Conservation (phyloP, 2,329 filamentous ascomycete species). For the Pestalotiopsis sp. region DNA sequence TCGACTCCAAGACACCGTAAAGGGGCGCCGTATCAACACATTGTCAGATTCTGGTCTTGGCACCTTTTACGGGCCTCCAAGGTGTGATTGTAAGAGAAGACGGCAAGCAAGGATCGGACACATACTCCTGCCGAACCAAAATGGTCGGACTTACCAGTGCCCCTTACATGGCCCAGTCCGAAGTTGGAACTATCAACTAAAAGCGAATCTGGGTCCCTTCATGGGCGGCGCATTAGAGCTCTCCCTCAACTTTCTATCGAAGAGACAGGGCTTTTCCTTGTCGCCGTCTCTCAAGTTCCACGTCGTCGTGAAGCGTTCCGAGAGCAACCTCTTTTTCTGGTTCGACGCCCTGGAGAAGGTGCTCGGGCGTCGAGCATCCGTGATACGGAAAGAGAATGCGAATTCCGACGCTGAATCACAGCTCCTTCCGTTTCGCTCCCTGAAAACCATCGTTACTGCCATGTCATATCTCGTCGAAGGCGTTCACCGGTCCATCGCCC, state of each 20-base stretch:
- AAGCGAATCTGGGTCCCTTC: not conserved
- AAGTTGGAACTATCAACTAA: not conserved
- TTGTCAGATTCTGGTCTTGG: not conserved
- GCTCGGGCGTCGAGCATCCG: not conserved
- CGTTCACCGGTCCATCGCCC: not conserved
- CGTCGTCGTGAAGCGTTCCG: not conserved
- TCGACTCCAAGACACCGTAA: not conserved
- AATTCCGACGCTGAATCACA: not conserved
- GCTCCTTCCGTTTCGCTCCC: not conserved
- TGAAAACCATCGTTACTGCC: not conserved
- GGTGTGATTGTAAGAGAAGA: not conserved
- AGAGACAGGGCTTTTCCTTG: not conserved
- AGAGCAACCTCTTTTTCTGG: not conserved
- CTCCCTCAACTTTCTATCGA: not conserved
- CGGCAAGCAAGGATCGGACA: not conserved
- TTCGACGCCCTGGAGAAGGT: not conserved
- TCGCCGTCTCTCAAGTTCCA: not conserved
- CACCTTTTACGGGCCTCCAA: not conserved
- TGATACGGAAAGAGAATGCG: not conserved
- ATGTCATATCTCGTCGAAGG: not conserved
- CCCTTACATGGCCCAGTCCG: not conserved
- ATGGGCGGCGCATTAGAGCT: not conserved
- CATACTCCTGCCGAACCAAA: not conserved
- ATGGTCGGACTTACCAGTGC: not conserved
- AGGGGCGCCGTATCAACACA: not conserved